Base-by-base conservation (phyloP, 2,329 filamentous ascomycete genomes). In the Microsporum canis region DNA sequence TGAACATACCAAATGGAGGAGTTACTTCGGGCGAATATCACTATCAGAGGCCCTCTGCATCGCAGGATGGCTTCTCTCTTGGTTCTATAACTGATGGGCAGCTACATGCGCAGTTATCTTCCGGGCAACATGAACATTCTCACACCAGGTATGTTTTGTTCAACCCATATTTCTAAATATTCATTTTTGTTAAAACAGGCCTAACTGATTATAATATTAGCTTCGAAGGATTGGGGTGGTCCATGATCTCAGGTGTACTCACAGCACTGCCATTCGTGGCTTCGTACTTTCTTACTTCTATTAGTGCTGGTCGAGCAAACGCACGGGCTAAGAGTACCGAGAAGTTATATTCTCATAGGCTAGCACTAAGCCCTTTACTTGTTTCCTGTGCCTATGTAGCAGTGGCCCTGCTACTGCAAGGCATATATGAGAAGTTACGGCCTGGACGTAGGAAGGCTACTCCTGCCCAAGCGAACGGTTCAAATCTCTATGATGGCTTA, bases 401-500 rank as follows among this genome's bases (percentile, higher is more conserved):
- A 7, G 31, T 43, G 10, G 39, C 57, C n/a, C 57, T 59, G 4
- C 41, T 59, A 17, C 7, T 49, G 5, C 29, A 49, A 0, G 57
- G 57, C 8, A 6, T 23, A 34, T 59, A 59, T 27, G 57, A 41
- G 12, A 59, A 59, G 33, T 31, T 45, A 6, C 33, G 43, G 4
- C 51, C 41, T 29, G 33, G n/a, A 3, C 27, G 5, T 27, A n/a
- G 36, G 17, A 43, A n/a, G 17, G 39, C n/a, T 14, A 39, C 8
- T 10, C 27, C 17, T 5, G 12, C 34, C 12, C 55, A 43, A 10
- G 5, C 38, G 10, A 33, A 27, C 23, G 27, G 27, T 8, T 31
- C 55, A 14, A 57, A 27, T 29, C 55, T 57, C 10, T 57, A 43
- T 10, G 36, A 23, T 5, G 23, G 66, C 65, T 56, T 72, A 14